These are phyloP conservation scores for Ceratobasidium theobromae DNA, from an alignment of 1,284 basidiomycete genomes.

Conservation along the genomic window DNA sequence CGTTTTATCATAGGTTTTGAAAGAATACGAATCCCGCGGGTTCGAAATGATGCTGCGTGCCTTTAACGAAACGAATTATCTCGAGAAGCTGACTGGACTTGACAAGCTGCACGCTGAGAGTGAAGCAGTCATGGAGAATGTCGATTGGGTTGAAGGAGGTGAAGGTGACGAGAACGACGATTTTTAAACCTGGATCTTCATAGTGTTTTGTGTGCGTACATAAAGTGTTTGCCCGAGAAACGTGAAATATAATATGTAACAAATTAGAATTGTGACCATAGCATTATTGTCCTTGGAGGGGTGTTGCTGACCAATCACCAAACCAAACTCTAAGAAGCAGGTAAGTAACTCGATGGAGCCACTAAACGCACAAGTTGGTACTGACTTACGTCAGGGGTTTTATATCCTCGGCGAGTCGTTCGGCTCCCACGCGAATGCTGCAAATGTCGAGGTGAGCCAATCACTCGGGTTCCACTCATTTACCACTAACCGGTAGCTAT, in stretches of 20 bases:
- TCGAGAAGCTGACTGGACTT: slow-evolving; percentile 83
- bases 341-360: not conserved
- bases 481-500: slow-evolving; percentile 10
- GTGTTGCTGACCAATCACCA: slow-evolving; percentile 9
- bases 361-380: not conserved
- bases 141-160: slow-evolving; percentile 77
- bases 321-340: not conserved
- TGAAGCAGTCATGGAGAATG: slow-evolving; percentile 68
- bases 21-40: slow-evolving; percentile 73
- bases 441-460: not conserved
- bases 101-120: slow-evolving; percentile 81
- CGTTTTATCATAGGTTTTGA: slow-evolving; percentile 58
- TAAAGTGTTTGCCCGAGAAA: not conserved
- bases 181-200: slow-evolving; percentile 33
- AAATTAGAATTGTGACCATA: not conserved
- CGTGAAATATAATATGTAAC: not conserved
- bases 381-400: slow-evolving; percentile 14
- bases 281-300: not conserved
- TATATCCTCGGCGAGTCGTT: not conserved
- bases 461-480: not conserved
- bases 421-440: slow-evolving; percentile 10
- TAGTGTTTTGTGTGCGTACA: not conserved
- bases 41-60: slow-evolving; percentile 79
- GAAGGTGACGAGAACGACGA: slow-evolving; percentile 38
- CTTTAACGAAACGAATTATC: slow-evolving; percentile 81